Conservation (phyloP, 2,329 filamentous ascomycete species). For the Dryadomyces quercus-mongolicae region DNA sequence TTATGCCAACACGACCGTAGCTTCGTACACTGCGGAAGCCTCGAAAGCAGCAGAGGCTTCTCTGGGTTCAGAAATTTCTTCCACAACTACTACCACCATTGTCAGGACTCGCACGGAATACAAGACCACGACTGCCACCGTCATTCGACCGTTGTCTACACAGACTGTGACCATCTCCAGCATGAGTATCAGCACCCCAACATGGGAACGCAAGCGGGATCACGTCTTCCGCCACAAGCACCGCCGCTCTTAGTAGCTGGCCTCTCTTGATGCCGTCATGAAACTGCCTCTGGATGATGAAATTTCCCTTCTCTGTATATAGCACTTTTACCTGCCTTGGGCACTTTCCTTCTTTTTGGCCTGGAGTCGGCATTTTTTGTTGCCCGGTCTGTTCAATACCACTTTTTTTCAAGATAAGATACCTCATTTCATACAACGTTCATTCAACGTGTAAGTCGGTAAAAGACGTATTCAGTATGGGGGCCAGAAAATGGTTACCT, state of each 20-base stretch:
- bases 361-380: not conserved
- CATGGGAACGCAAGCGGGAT: not conserved
- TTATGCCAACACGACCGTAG: not conserved
- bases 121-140: not conserved
- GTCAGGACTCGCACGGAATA: not conserved
- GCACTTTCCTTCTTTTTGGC: not conserved
- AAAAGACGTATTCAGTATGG: too few relatives aligned
- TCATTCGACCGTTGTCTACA: not conserved
- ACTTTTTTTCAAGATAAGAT: too few relatives aligned
- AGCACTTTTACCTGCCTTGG: not conserved
- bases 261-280: not conserved
- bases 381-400: too few relatives aligned
- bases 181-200: not conserved
- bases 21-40: not conserved
- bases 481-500: too few relatives aligned
- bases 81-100: not conserved
- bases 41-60: not conserved
- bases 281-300: not conserved
- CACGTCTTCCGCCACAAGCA: constrained; percentile 1
- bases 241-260: not conserved
- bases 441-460: too few relatives aligned
- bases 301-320: not conserved
- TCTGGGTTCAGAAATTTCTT: not conserved
- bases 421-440: too few relatives aligned
- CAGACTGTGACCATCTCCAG: not conserved